A percentile compares a stretch with the other conserved stretches of the same genome.
Conservation (phyloP, 2,329 filamentous ascomycete genomes). For the Microdochium trichocladiopsis region DNA sequence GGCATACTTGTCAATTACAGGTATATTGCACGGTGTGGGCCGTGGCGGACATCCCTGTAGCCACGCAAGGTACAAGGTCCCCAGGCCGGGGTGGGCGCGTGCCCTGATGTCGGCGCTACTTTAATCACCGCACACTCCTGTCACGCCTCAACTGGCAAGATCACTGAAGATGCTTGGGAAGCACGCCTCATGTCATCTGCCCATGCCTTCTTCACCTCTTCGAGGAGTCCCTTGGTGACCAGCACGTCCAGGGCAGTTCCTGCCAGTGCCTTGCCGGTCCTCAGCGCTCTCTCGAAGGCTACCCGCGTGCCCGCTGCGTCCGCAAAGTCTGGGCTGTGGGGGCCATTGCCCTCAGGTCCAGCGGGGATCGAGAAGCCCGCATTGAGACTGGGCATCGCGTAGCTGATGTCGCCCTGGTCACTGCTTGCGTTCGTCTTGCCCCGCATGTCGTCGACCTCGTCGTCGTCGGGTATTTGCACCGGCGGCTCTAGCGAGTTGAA, state of each 20-base stretch:
- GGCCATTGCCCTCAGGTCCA: conserved; percentile 32
- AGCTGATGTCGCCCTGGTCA: conserved; percentile 52
- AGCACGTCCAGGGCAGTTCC: conserved; percentile 40
- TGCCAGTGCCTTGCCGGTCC: conserved; percentile 39
- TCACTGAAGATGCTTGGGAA: too few relatives aligned
- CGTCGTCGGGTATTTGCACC: conserved; percentile 23
- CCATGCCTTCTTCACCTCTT: conserved; percentile 33
- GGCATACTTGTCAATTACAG: too few relatives aligned
- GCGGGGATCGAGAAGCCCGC: conserved; percentile 43
- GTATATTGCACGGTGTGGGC: too few relatives aligned
- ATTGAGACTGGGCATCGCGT: conserved; percentile 48
- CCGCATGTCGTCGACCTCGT: conserved; percentile 30
- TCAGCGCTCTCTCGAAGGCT: conserved; percentile 36
- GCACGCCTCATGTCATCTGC: conserved; percentile 14
- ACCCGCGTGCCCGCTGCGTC: conserved; percentile 38
- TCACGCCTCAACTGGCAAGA: too few relatives aligned
- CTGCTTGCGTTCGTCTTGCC: conserved; percentile 45
- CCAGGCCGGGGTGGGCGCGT: too few relatives aligned
- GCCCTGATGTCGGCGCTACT: too few relatives aligned
- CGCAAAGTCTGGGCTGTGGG: conserved; percentile 47
- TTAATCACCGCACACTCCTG: too few relatives aligned
- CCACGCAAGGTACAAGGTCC: too few relatives aligned
- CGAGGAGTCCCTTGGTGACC: conserved; percentile 29
- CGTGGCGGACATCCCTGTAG: too few relatives aligned
- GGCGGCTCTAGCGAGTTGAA: conserved; percentile 32